Conservation (phyloP, 192 early-diverging fungal genomes). For the Mortierella alpina region DNA sequence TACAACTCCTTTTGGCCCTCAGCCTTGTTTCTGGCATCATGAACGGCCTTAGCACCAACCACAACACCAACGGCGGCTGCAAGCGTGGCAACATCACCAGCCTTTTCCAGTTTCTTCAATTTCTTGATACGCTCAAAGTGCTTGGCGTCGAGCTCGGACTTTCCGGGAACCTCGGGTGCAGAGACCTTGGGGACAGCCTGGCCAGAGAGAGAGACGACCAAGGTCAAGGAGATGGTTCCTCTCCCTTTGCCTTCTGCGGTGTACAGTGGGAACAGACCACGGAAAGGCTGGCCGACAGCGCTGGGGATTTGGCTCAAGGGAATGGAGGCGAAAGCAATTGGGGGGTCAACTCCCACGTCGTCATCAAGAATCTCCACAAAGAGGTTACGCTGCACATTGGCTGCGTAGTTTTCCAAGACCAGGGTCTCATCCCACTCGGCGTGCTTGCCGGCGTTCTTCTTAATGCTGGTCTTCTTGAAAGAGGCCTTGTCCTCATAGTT, state of each 20-base stretch:
- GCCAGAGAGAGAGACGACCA: slow-evolving; percentile 36
- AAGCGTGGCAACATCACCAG: slow-evolving; percentile 1
- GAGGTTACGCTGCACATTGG: slow-evolving; percentile 38
- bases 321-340: slow-evolving; percentile 61
- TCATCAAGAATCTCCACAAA: slow-evolving; percentile 59
- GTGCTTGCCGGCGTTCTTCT: slow-evolving; percentile 57
- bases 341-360: slow-evolving; percentile 36
- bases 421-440: slow-evolving; percentile 58
- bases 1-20: not conserved
- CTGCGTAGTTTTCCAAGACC: slow-evolving; percentile 25
- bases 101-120: not conserved
- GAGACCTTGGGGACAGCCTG: slow-evolving; percentile 2
- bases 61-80: not conserved
- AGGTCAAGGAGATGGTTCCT: slow-evolving; percentile 49
- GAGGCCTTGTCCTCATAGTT: slow-evolving; percentile 23
- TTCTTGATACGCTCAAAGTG: not conserved
- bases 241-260: slow-evolving; percentile 40
- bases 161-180: slow-evolving; percentile 17
- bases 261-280: slow-evolving; percentile 49
- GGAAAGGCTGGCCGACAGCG: slow-evolving; percentile 28
- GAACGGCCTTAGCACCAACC: slow-evolving; percentile 1
- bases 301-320: slow-evolving; percentile 54
- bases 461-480: slow-evolving; percentile 51
- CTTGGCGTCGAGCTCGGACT: slow-evolving; percentile 12
- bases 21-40: not conserved